Evolutionary conservation across 208 protist genomes (phyloP).

Genomic region (Trypanosoma congolense): DNA sequence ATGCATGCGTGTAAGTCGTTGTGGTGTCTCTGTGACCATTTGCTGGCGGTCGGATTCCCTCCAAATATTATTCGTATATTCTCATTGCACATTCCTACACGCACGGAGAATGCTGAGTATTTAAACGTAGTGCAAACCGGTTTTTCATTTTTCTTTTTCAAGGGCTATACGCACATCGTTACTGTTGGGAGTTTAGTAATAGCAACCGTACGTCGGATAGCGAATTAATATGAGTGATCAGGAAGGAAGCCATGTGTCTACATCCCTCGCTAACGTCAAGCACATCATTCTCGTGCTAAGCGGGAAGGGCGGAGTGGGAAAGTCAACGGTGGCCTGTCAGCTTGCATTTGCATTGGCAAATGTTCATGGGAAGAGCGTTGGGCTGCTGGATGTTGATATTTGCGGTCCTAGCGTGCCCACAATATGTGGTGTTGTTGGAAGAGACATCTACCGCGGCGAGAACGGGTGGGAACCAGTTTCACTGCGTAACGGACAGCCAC

Average conservation of each 20-base stretch:
- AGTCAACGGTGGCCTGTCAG: slow-evolving; percentile 97
- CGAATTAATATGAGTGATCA: not conserved
- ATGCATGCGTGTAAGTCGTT: too few species aligned
- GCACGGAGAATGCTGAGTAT: too few species aligned
- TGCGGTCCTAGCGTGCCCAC: slow-evolving; percentile 93
- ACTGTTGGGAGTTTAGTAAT: too few species aligned
- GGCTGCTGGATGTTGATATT: slow-evolving; percentile 90
- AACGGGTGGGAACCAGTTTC: slow-evolving; percentile 83
- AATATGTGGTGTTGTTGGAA: slow-evolving; percentile 94
- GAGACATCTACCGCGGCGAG: slow-evolving; percentile 81
- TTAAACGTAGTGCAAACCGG: too few species aligned
- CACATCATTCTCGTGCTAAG: slow-evolving; percentile 98
- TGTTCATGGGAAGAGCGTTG: slow-evolving; percentile 67
- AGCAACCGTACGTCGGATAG: too few species aligned
- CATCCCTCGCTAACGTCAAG: slow-evolving; percentile 66
- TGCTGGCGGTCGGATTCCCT: too few species aligned
- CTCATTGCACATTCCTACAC: too few species aligned
- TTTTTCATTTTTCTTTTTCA: too few species aligned
- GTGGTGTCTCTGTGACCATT: too few species aligned
- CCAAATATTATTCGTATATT: too few species aligned
- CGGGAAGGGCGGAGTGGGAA: slow-evolving; percentile 99
- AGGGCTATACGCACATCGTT: too few species aligned
- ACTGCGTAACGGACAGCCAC: slow-evolving; percentile 5
- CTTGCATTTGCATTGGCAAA: slow-evolving; percentile 92
- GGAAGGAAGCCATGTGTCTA: slow-evolving; percentile 1